Conservation (phyloP, 2,329 filamentous ascomycete species). For the Trichophyton schoenleinii region DNA sequence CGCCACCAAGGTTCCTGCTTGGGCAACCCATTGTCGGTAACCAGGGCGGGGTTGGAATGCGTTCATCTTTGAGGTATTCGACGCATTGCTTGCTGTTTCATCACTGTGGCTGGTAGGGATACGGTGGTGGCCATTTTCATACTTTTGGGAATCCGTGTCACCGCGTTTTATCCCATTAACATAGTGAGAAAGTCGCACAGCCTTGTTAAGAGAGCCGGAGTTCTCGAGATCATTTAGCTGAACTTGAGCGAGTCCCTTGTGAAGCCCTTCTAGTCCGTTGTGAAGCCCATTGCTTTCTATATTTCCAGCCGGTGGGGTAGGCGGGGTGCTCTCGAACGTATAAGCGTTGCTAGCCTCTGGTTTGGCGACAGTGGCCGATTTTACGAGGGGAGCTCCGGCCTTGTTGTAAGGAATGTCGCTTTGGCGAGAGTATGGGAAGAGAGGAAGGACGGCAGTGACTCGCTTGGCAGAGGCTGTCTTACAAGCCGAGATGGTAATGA, state of each 20-base stretch:
- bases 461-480: constrained; percentile 84
- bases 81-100: constrained; percentile 49
- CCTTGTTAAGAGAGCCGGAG: constrained; percentile 23
- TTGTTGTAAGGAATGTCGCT: constrained; percentile 97
- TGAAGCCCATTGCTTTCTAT: constrained; percentile 52
- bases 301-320: constrained; percentile 65
- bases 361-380: constrained; percentile 39
- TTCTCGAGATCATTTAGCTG: constrained; percentile 42
- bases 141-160: constrained; percentile 29
- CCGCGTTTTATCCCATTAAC: constrained; percentile 29
- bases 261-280: constrained; percentile 57
- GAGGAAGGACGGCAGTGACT: constrained; percentile 83
- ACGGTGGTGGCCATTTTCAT: constrained; percentile 17
- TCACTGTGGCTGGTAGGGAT: constrained; percentile 36
- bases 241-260: constrained; percentile 60
- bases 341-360: constrained; percentile 45
- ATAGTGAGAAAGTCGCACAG: constrained; percentile 28
- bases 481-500: constrained; percentile 98
- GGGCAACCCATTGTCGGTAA: constrained; percentile 97
- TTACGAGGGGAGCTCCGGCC: constrained; percentile 72
- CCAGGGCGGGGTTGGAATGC: constrained; percentile 74
- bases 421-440: constrained; percentile 95
- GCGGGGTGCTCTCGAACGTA: constrained; percentile 85
- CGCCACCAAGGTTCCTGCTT: constrained; percentile 87
- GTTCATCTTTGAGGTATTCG: constrained; percentile 39